These are phyloP conservation scores for Kodamaea lidongshanica DNA, from an alignment of 805 yeast genomes.

Conservation along the genomic window DNA sequence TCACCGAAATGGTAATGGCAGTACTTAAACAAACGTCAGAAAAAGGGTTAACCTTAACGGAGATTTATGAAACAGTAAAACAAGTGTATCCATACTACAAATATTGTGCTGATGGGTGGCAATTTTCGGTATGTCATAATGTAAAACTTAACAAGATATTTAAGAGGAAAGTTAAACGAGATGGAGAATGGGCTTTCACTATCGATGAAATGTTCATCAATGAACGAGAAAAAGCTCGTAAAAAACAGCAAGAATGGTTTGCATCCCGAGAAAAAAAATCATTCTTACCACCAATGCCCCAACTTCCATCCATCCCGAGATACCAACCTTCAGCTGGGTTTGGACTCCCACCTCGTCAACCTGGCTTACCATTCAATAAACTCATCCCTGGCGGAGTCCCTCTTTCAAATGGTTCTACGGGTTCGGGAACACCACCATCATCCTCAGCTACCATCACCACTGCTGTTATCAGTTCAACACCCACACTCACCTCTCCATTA, in stretches of 20 bases:
- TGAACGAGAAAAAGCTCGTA: conserved; percentile 70
- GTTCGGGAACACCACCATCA: neutral
- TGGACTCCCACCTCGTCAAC: too few species aligned
- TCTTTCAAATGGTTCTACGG: too few species aligned
- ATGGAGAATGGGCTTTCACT: conserved; percentile 95
- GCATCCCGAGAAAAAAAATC: too few species aligned
- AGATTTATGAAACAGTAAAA: conserved; percentile 80
- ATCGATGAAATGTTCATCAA: conserved; percentile 78
- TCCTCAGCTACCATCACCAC: neutral
- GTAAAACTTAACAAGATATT: conserved; percentile 82
- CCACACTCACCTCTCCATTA: conserved; percentile 1
- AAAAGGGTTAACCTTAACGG: conserved; percentile 59
- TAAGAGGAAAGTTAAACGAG: conserved; percentile 62
- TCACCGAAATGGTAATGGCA: conserved; percentile 72
- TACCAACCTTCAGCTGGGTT: too few species aligned
- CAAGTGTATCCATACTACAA: conserved; percentile 86
- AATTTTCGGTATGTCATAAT: conserved; percentile 86
- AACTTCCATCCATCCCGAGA: neutral
- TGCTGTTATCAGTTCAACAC: neutral
- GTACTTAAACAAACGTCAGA: conserved; percentile 59
- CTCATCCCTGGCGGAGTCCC: too few species aligned
- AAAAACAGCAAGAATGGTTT: conserved; percentile 53
- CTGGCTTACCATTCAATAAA: too few species aligned
- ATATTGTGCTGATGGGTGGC: conserved; percentile 98
- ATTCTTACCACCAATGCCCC: neutral